phyloP scores from a whole-genome alignment of 2,329 filamentous ascomycete genomes.

The Arachnomyces sp. region DNA sequence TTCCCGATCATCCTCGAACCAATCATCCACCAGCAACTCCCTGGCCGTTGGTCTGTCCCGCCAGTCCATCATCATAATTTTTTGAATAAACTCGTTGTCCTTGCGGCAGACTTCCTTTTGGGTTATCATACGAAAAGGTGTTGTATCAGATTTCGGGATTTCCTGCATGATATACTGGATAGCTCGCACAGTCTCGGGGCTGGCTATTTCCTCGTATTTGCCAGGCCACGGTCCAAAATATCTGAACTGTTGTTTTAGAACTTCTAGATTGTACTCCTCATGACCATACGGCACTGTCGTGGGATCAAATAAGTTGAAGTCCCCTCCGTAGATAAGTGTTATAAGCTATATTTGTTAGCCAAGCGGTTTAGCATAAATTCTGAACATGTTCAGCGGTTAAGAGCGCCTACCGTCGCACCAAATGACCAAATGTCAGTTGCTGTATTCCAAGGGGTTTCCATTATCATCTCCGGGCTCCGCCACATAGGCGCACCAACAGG shows the following conservation, averaged over 20 bases:
- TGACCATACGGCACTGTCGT: slow-evolving; percentile 13
- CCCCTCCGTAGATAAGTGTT: slow-evolving; percentile 13
- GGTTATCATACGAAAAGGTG: slow-evolving; percentile 7
- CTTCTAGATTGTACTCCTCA: slow-evolving; percentile 14
- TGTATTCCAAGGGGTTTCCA: slow-evolving; percentile 15
- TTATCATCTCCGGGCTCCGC: slow-evolving; percentile 14
- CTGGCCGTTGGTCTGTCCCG: slow-evolving; percentile 3
- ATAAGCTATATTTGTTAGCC: slow-evolving; percentile 12
- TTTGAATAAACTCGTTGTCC: slow-evolving; percentile 11
- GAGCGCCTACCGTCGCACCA: slow-evolving; percentile 8
- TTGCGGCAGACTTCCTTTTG: slow-evolving; percentile 6
- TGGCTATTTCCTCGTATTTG: slow-evolving; percentile 9
- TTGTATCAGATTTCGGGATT: slow-evolving; percentile 7
- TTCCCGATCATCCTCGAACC: slow-evolving; percentile 1
- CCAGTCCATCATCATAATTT: slow-evolving; percentile 8
- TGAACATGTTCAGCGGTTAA: background rate
- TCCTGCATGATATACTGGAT: slow-evolving; percentile 10
- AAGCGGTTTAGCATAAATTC: background rate
- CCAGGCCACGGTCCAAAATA: slow-evolving; percentile 16
- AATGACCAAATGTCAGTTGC: slow-evolving; percentile 17
- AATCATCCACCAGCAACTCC: slow-evolving; percentile 2
- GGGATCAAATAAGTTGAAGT: slow-evolving; percentile 15
- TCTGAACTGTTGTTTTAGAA: slow-evolving; percentile 15
- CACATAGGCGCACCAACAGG: slow-evolving; percentile 15
- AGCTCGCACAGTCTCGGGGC: slow-evolving; percentile 4